phyloP scores from a whole-genome alignment of 768 basidiomycete species.

The Phylloporus arenicola region DNA sequence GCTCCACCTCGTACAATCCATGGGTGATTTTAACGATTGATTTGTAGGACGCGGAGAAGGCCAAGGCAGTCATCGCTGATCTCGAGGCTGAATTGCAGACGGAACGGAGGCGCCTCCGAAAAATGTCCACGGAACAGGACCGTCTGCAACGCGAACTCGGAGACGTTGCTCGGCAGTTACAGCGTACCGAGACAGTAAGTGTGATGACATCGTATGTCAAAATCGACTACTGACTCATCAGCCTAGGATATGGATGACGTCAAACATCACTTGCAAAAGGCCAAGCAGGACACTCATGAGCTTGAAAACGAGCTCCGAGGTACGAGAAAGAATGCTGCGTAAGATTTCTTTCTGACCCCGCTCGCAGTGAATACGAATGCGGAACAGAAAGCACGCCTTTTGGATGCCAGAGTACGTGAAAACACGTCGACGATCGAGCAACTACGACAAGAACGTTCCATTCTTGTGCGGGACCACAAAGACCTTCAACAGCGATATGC shows the following conservation, averaged over 20 bases:
- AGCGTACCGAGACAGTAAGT: conserved; percentile 63
- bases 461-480: conserved; percentile 66
- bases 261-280: conserved; percentile 56
- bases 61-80: conserved; percentile 57
- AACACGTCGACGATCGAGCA: conserved; percentile 68
- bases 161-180: conserved; percentile 55
- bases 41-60: conserved; percentile 63
- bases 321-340: conserved; percentile 26
- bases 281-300: conserved; percentile 69
- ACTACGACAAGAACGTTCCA: conserved; percentile 69
- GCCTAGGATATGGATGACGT: conserved; percentile 75
- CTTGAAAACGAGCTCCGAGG: conserved; percentile 72
- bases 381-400: conserved; percentile 68
- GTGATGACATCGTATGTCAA: neutral
- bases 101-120: conserved; percentile 63
- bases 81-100: conserved; percentile 67
- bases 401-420: conserved; percentile 63
- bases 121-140: conserved; percentile 58
- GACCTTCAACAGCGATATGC: conserved; percentile 63
- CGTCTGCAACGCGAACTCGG: conserved; percentile 61
- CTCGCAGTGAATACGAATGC: conserved; percentile 53
- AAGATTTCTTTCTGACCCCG: neutral
- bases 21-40: conserved; percentile 1
- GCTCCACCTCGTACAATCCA: neutral
- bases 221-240: conserved; percentile 1